Evolutionary conservation across 495 filamentous ascomycete species (phyloP).

Genomic region (Umbilicaria muhlenbergii): DNA sequence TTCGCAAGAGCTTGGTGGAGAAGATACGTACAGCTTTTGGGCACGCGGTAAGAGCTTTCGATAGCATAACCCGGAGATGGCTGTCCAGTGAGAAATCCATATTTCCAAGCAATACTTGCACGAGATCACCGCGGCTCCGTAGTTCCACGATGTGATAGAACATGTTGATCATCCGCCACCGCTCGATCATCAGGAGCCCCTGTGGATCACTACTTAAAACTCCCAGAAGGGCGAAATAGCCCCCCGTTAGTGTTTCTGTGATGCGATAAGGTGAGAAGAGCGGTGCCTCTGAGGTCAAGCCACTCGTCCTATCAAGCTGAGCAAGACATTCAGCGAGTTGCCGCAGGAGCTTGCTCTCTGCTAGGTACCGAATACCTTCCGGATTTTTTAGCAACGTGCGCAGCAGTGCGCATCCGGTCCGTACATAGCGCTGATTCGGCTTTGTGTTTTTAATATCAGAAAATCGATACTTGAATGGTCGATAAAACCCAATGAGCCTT

Average conservation of each 20-base stretch:
- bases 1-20: slow-evolving; percentile 66
- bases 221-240: slow-evolving; percentile 89
- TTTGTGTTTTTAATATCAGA: slow-evolving; percentile 74
- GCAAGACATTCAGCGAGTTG: slow-evolving; percentile 92
- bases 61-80: slow-evolving; percentile 80
- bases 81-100: slow-evolving; percentile 84
- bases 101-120: slow-evolving; percentile 69
- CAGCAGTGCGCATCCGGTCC: slow-evolving; percentile 74
- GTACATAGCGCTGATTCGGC: slow-evolving; percentile 85
- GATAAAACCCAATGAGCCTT: slow-evolving; percentile 81
- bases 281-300: slow-evolving; percentile 71
- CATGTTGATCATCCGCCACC: slow-evolving; percentile 98
- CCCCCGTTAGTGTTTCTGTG: slow-evolving; percentile 66
- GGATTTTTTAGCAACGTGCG: slow-evolving; percentile 66
- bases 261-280: slow-evolving; percentile 78
- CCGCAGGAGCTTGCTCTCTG: slow-evolving; percentile 79
- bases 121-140: slow-evolving; percentile 74
- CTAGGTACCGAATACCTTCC: slow-evolving; percentile 72
- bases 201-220: slow-evolving; percentile 64
- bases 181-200: slow-evolving; percentile 79
- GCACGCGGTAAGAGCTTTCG: slow-evolving; percentile 81
- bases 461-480: slow-evolving; percentile 93
- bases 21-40: slow-evolving; percentile 84
- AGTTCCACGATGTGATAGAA: slow-evolving; percentile 96
- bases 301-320: slow-evolving; percentile 83